Evolutionary conservation across 73 alveolate genomes (phyloP), one percentile per base, ranked within the genome.

Genomic region (Effrenium voratum): DNA sequence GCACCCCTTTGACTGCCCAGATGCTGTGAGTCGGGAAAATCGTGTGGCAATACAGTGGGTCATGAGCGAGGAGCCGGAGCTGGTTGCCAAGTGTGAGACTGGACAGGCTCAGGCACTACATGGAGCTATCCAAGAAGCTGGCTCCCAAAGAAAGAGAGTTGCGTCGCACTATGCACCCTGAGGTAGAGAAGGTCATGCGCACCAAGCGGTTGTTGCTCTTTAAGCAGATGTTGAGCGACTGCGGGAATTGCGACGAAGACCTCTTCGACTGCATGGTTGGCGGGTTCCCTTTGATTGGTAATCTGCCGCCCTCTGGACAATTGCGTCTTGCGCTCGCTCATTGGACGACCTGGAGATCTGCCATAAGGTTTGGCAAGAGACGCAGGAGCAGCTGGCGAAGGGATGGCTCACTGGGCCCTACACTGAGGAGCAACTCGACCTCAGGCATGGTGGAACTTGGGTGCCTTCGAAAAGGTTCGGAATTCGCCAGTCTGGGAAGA

Each of bases 91-190:
- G n/a, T n/a, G n/a, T n/a, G n/a, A n/a, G n/a, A n/a, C n/a, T n/a
- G n/a, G n/a, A n/a, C n/a, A n/a, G n/a, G n/a, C n/a, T n/a, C n/a
- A n/a, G n/a, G n/a, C n/a, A n/a, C n/a, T n/a, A n/a, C n/a, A n/a
- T n/a, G n/a, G n/a, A n/a, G n/a, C n/a, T n/a, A n/a, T n/a, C n/a
- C n/a, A n/a, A n/a, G n/a, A n/a, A n/a, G n/a, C n/a, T n/a, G n/a
- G n/a, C n/a, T n/a, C n/a, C n/a, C n/a, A n/a, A n/a, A n/a, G n/a
- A n/a, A n/a, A n/a, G n/a, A n/a, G n/a, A n/a, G n/a, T n/a, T n/a
- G n/a, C n/a, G n/a, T n/a, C n/a, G n/a, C n/a, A n/a, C n/a, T n/a
- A 68, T 68, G 80, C 46, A 68, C 22, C 80, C 80, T 6, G 80
- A 22, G 3, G 80, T 68, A 2, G 19, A 45, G 44, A 4, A 26